Base-by-base conservation (phyloP, 805 yeast genomes). In the Yarrowia sp. region DNA sequence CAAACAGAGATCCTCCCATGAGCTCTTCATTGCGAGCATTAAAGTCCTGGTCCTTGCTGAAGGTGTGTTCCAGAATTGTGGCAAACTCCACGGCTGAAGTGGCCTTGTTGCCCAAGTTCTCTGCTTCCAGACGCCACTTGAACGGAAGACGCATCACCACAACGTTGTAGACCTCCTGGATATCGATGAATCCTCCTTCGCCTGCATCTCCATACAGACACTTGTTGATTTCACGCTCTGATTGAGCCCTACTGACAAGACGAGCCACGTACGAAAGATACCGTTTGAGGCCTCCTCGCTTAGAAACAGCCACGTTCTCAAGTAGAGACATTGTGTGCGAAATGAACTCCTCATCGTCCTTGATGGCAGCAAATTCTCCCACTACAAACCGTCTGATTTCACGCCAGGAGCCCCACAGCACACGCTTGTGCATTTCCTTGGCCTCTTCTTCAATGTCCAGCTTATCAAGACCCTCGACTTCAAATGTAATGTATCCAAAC, bases 171-270 rank as follows among this genome's bases (percentile, higher is more conserved):
- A 61, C 66, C 4, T 46, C 55, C 39, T 36, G 55, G 14, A 36
- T 61, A 4, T 61, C 55, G 20, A 61, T 34, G 13, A 13, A 20
- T 6, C 53, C 53, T 24, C 55, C 66, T 10, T 38, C 7, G 2
- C 55, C 55, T 10, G 53, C 38, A 3, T 61, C 46, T 19, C 55
- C 55, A 8, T 61, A 61, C 12, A 61, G 19, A 20, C 66, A 61
- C 66, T 61, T 61, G 66, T 46, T 46, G 43, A 61, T 61, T 36
- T 61, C 66, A 1, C 66, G 55, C 10, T 61, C 66, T 1, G 66
- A 61, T 13, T 61, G 42, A 7, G 66, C 66, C 9, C 66, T 36
- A 19, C 66, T 61, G 24, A 61, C 55, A 3, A 61, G 38, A 14
- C 66, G 34, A 20, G 66, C 66, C 55, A 61, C 55, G 38, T 61